These are phyloP conservation scores for Chaetothyriales sp. DNA, from an alignment of 2,329 filamentous ascomycete genomes.

Conservation along the genomic window DNA sequence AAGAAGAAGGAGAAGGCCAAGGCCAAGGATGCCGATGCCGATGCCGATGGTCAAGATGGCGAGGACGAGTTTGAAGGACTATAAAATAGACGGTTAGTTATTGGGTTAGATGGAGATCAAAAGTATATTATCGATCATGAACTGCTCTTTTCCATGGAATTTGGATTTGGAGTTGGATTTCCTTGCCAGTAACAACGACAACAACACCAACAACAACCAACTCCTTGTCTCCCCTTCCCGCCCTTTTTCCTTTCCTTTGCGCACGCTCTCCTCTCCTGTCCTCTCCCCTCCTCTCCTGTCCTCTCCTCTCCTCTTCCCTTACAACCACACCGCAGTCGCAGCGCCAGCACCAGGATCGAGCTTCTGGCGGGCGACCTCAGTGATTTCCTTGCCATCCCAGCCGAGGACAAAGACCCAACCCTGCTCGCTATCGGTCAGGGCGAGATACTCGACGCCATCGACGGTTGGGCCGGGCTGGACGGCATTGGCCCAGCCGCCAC, in stretches of 20 bases:
- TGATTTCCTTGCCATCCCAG: constrained; percentile 15
- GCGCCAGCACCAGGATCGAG: constrained; percentile 12
- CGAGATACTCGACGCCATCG: constrained; percentile 19
- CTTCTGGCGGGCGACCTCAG: constrained; percentile 12
- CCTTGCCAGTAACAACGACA: too few species aligned
- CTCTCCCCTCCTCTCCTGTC: too few species aligned
- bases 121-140: too few species aligned
- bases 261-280: too few species aligned
- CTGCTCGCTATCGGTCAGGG: constrained; percentile 17
- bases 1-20: constrained; percentile 49
- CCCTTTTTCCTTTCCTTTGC: too few species aligned
- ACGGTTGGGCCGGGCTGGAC: constrained; percentile 17
- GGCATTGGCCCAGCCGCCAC: constrained; percentile 17
- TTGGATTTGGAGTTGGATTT: too few species aligned
- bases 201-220: too few species aligned
- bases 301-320: too few species aligned
- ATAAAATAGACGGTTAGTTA: not conserved
- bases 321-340: constrained; percentile 18
- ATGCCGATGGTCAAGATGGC: constrained; percentile 5
- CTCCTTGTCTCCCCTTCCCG: too few species aligned
- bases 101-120: not conserved
- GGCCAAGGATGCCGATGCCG: constrained; percentile 34
- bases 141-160: too few species aligned
- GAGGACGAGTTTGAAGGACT: not conserved
- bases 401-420: constrained; percentile 15